Percentiles rank a stretch among this genome's conserved stretches.
Conservation (phyloP, 1,284 basidiomycete species). For the Sphaerobolus stellatus region DNA sequence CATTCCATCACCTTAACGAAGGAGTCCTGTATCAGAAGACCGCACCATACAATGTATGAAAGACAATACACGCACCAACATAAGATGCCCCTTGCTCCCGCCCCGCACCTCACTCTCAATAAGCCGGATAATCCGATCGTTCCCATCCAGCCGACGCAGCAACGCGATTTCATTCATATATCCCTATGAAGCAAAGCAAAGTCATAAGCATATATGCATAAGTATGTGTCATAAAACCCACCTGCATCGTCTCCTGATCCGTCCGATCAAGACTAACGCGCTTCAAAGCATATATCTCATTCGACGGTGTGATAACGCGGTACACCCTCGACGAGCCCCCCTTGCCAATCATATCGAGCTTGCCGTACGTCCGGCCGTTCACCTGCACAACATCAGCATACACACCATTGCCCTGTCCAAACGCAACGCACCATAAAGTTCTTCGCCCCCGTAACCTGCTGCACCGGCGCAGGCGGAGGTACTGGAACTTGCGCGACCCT, state of each 20-base stretch:
- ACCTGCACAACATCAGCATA: constrained; percentile 43
- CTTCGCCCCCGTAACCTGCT: constrained; percentile 29
- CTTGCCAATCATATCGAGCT: constrained; percentile 85
- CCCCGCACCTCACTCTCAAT: constrained; percentile 82
- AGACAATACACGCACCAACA: constrained; percentile 48
- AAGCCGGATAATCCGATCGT: constrained; percentile 84
- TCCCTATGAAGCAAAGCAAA: constrained; percentile 37
- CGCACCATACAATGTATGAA: not conserved
- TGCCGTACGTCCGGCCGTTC: constrained; percentile 79
- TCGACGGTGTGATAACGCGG: constrained; percentile 75
- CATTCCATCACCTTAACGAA: constrained; percentile 76
- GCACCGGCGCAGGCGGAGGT: constrained; percentile 15
- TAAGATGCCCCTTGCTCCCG: constrained; percentile 63
- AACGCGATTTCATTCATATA: constrained; percentile 94
- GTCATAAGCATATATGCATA: not conserved
- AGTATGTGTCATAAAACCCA: not conserved
- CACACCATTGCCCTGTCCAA: constrained; percentile 5
- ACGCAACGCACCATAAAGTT: constrained; percentile 11
- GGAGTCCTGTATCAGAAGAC: not conserved
- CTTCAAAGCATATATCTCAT: constrained; percentile 86
- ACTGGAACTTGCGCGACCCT: too few relatives aligned
- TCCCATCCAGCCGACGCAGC: constrained; percentile 83
- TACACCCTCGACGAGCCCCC: constrained; percentile 94
- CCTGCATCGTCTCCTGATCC: constrained; percentile 78
- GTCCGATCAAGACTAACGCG: constrained; percentile 83